Percentiles rank a stretch among this genome's conserved stretches.
These are phyloP conservation scores for Russula earlei DNA, from an alignment of 768 basidiomycete species.

Conservation along the genomic window DNA sequence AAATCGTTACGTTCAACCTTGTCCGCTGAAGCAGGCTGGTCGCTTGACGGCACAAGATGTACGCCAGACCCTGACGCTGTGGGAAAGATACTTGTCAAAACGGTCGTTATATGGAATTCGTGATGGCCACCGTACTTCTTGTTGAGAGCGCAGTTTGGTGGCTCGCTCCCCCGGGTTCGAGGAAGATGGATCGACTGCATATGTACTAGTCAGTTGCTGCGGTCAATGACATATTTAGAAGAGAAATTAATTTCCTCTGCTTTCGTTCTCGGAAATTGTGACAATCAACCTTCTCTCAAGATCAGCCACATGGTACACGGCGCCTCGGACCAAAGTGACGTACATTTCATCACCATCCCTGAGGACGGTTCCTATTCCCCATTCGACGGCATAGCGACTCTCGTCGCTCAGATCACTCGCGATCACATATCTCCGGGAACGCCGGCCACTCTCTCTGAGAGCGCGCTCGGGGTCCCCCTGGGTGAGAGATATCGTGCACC, in stretches of 20 bases:
- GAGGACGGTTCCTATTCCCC: conserved; percentile 94
- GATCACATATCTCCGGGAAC: conserved; percentile 67
- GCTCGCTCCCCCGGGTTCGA: conserved; percentile 68
- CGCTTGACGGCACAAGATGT: conserved; percentile 83
- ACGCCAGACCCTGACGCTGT: conserved; percentile 81
- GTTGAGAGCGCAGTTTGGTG: conserved; percentile 76
- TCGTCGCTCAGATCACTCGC: conserved; percentile 95
- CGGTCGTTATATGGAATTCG: conserved; percentile 1
- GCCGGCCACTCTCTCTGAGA: conserved; percentile 43
- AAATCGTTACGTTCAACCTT: conserved; percentile 71
- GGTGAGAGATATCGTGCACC: conserved; percentile 81
- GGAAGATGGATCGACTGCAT: conserved; percentile 53
- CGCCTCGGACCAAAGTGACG: conserved; percentile 14
- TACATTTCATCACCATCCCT: conserved; percentile 89
- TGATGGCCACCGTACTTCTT: conserved; percentile 53
- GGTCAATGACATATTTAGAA: not conserved
- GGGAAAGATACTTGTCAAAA: not conserved
- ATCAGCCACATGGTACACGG: not conserved
- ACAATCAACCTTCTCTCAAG: conserved; percentile 54
- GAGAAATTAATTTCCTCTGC: conserved; percentile 52
- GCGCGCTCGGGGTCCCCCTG: conserved; percentile 68
- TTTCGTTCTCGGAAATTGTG: conserved; percentile 86
- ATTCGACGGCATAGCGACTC: conserved; percentile 90
- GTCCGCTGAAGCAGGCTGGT: conserved; percentile 88
- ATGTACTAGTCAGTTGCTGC: not conserved